Evolutionary conservation across 2,329 filamentous ascomycete species (phyloP).

Genomic region (Penicillium sp.): DNA sequence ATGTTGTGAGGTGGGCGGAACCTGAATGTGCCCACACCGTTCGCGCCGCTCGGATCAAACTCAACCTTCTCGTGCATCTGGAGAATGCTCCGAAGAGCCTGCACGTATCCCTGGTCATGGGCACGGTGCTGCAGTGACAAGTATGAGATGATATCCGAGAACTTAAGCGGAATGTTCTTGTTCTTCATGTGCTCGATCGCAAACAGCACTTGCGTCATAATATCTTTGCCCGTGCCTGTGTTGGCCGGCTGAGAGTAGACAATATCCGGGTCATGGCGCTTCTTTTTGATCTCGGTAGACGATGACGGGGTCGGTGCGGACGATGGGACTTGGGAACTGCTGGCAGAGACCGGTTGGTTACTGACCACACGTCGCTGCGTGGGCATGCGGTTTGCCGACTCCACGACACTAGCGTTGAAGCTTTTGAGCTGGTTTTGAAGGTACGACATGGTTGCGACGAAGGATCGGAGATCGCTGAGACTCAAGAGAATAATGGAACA

Average conservation of each 20-base stretch:
- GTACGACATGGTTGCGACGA: conserved; percentile 56
- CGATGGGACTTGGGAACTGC: conserved; percentile 55
- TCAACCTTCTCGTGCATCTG: conserved; percentile 64
- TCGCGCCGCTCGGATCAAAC: conserved; percentile 58
- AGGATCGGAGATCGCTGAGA: not conserved
- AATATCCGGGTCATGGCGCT: conserved; percentile 56
- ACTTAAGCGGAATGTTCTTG: conserved; percentile 66
- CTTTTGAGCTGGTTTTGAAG: conserved; percentile 65
- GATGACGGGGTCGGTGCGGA: conserved; percentile 36
- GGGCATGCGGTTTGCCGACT: conserved; percentile 65
- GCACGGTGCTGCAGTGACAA: conserved; percentile 67
- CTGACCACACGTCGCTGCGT: conserved; percentile 50
- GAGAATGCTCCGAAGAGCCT: conserved; percentile 67
- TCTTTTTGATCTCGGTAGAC: conserved; percentile 52
- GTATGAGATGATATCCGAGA: conserved; percentile 76
- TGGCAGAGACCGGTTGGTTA: conserved; percentile 55
- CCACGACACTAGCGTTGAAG: conserved; percentile 62
- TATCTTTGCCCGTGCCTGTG: conserved; percentile 73
- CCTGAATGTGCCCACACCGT: conserved; percentile 72
- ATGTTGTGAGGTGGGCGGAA: conserved; percentile 86
- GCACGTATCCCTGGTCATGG: conserved; percentile 58
- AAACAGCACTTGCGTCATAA: conserved; percentile 85
- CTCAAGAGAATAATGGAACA: conserved; percentile 5
- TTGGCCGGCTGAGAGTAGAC: conserved; percentile 75
- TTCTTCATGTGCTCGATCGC: conserved; percentile 79